A percentile compares a stretch with the other conserved stretches of the same genome.
Evolutionary conservation across 768 basidiomycete genomes (phyloP).

Genomic region (Leucogyrophana mollusca): DNA sequence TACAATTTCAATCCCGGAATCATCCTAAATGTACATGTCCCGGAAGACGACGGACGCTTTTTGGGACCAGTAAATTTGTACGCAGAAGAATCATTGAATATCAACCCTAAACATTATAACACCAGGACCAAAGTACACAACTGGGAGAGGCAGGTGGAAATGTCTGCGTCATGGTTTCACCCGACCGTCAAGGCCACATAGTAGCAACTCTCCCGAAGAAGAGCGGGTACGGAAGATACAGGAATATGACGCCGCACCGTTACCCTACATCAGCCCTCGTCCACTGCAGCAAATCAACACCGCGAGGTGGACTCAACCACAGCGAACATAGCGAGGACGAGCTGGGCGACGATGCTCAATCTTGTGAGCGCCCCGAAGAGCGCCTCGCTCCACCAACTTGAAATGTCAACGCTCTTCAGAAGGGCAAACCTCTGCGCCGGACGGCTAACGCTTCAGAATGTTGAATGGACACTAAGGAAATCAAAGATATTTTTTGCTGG

Average conservation of each 20-base stretch:
- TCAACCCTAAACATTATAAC: neutral
- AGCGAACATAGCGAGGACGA: slow-evolving; percentile 32
- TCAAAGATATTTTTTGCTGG: slow-evolving; percentile 17
- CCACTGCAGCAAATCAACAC: slow-evolving; percentile 51
- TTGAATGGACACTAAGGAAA: slow-evolving; percentile 65
- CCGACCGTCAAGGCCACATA: slow-evolving; percentile 81
- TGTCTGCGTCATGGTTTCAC: slow-evolving; percentile 83
- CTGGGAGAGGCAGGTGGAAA: neutral
- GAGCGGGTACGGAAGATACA: slow-evolving; percentile 67
- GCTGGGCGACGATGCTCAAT: slow-evolving; percentile 36
- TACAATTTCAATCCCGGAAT: neutral
- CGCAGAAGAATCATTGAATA: no score
- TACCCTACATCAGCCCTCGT: slow-evolving; percentile 43
- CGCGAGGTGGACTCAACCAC: slow-evolving; percentile 47
- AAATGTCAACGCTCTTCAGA: slow-evolving; percentile 60
- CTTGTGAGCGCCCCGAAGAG: slow-evolving; percentile 51
- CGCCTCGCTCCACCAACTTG: slow-evolving; percentile 81
- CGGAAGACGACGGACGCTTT: no score
- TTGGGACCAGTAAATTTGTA: no score
- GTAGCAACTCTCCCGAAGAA: slow-evolving; percentile 47
- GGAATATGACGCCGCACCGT: slow-evolving; percentile 75
- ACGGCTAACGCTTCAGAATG: slow-evolving; percentile 62
- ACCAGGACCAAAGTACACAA: neutral
- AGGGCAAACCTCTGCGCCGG: slow-evolving; percentile 46
- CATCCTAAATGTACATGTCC: neutral